These are phyloP conservation scores for Tetraselmis chui DNA, from an alignment of 139 green algal species.

Conservation along the genomic window DNA sequence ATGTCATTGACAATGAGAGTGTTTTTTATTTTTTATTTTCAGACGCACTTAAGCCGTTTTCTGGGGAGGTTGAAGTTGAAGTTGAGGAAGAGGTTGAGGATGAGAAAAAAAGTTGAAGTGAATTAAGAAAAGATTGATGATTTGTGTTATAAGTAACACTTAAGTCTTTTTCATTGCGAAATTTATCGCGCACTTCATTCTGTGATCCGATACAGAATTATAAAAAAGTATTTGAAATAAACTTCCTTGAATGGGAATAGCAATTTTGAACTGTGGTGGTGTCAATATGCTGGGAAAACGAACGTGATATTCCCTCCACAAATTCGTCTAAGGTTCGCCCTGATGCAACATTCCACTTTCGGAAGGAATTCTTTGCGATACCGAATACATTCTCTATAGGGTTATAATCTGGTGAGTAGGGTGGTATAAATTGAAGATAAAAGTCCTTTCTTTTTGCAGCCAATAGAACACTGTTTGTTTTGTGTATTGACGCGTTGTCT, in stretches of 20 bases:
- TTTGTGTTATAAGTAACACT: too few relatives aligned
- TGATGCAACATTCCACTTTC: background rate
- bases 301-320: background rate
- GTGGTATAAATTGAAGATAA: background rate
- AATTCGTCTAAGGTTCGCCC: background rate
- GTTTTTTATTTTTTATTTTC: background rate
- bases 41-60: background rate
- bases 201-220: too few relatives aligned
- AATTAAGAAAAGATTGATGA: too few relatives aligned
- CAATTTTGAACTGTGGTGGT: background rate
- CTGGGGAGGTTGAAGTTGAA: background rate
- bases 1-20: background rate
- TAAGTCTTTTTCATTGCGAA: too few relatives aligned
- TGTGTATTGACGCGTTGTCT: background rate
- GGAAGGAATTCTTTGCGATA: background rate
- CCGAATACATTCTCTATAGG: background rate
- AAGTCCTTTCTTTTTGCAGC: background rate
- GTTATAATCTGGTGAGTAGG: background rate
- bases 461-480: background rate
- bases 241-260: background rate
- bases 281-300: background rate
- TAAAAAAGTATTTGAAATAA: background rate
- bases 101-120: too few relatives aligned
- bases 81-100: too few relatives aligned
- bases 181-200: too few relatives aligned